Percentiles rank a stretch among this genome's conserved stretches.
phyloP scores from a whole-genome alignment of 768 basidiomycete species.

The Leccinum imitatum region DNA sequence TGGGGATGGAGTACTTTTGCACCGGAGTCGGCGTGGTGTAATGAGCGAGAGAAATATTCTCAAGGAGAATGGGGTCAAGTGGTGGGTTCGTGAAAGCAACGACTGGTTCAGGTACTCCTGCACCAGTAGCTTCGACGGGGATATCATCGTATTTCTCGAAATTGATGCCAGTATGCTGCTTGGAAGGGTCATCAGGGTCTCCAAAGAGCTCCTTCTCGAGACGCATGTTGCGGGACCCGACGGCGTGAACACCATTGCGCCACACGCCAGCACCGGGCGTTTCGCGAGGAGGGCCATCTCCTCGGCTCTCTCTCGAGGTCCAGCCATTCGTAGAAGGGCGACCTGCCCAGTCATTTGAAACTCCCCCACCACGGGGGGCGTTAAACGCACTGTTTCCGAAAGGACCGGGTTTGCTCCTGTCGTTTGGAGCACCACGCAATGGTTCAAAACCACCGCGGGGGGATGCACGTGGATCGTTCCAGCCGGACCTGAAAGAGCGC shows the following conservation, averaged over 20 bases:
- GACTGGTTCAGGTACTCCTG: constrained; percentile 95
- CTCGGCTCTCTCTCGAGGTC: constrained; percentile 33
- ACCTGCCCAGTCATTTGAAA: constrained; percentile 42
- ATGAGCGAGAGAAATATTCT: constrained; percentile 91
- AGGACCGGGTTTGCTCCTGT: constrained; percentile 38
- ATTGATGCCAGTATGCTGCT: constrained; percentile 97
- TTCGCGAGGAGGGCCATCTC: constrained; percentile 47
- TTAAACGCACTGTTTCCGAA: constrained; percentile 41
- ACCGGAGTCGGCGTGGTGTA: constrained; percentile 97
- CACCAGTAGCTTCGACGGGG: constrained; percentile 97
- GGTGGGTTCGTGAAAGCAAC: constrained; percentile 84
- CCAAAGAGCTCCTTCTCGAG: constrained; percentile 97
- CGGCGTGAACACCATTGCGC: constrained; percentile 85
- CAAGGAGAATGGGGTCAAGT: constrained; percentile 88
- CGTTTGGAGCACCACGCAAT: constrained; percentile 42
- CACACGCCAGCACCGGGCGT: constrained; percentile 60
- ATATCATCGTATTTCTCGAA: constrained; percentile 99
- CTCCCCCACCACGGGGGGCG: constrained; percentile 34
- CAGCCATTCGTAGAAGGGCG: constrained; percentile 40
- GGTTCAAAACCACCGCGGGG: constrained; percentile 50
- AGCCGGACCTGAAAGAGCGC: constrained; percentile 54
- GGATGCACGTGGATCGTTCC: constrained; percentile 72
- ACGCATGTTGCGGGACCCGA: constrained; percentile 81
- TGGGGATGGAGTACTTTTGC: constrained; percentile 99
- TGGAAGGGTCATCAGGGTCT: constrained; percentile 78